Base-by-base conservation (phyloP, 805 yeast genomes). In the Yarrowia keelungensis region DNA sequence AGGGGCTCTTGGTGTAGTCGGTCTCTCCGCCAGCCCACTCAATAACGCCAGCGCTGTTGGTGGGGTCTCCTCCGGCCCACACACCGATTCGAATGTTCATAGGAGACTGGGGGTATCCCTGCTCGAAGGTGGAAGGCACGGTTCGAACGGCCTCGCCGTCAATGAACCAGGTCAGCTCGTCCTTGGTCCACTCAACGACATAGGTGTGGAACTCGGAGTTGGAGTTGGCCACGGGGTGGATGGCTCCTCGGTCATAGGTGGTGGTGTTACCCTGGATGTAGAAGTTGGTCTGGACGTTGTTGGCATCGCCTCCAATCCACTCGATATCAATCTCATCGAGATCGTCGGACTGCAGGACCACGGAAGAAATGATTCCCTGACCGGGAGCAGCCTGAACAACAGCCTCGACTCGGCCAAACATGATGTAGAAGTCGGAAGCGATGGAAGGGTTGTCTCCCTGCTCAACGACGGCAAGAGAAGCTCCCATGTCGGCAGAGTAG, bases 51-150 rank as follows among this genome's bases (percentile, higher is more conserved):
- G 75, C 80, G 1, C 81, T 78, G 73, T 87, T 87, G 53, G 71
- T 68, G 9, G 84, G 74, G 68, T 81, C 82, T 42, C 86, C 86
- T 38, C 84, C 86, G 16, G 85, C 83, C 86, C 86, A 83, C 16
- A 80, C 68, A 7, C 85, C 85, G 32, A 82, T 77, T 76, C 89
- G 91, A 58, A 92, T 79, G 75, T 89, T 82, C 65, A 92, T 91
- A 58, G 98, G 98, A 16, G 92, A 81, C 79, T 92, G 97, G 54
- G 98, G 98, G 78, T 85, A 93, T 7, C 97, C 97, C 70, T 85
- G 83, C n/a, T 85, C 75, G 22, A 87, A 80, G 69, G 80, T 79
- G 69, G 85, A 82, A 14, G 75, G 53, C 67, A 93, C 79, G 1
- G 90, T 85, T 81, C 98, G 86, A 9, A 91, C 86, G 0, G 82